phyloP scores from a whole-genome alignment of 176 grass and related monocot species.

The Oryza coarctata region DNA sequence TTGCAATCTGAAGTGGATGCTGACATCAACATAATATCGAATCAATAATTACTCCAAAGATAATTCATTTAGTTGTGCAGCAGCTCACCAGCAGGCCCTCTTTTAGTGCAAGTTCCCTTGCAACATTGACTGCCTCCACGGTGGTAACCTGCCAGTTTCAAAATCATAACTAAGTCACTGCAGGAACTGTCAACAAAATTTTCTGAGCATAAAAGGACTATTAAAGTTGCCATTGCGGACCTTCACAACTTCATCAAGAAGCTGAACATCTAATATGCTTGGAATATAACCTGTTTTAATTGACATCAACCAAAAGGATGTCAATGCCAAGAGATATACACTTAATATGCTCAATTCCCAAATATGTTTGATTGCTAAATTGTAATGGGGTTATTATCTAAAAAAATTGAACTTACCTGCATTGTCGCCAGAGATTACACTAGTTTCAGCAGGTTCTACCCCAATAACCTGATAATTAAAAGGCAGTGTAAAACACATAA shows the following conservation, averaged over 20 bases:
- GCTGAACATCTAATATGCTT: constrained; percentile 82
- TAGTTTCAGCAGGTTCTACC: constrained; percentile 95
- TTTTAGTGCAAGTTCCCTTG: constrained; percentile 70
- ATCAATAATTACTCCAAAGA: background rate
- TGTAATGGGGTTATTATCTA: constrained; percentile 14
- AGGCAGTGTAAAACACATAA: constrained; percentile 16
- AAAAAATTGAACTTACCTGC: constrained; percentile 70
- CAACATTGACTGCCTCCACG: constrained; percentile 76
- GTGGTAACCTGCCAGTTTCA: constrained; percentile 70
- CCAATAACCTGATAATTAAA: constrained; percentile 66
- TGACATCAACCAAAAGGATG: constrained; percentile 12
- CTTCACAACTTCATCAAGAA: constrained; percentile 99
- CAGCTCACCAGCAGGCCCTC: constrained; percentile 80
- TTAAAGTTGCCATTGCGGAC: constrained; percentile 44
- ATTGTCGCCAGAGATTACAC: constrained; percentile 75
- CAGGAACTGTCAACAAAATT: constrained; percentile 26
- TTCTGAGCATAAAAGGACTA: constrained; percentile 8
- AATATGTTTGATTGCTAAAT: constrained; percentile 16
- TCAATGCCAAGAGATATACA: constrained; percentile 8
- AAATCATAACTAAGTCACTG: constrained; percentile 17
- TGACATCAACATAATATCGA: background rate
- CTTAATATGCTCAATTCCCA: background rate
- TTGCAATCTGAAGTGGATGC: background rate
- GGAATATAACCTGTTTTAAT: constrained; percentile 75
- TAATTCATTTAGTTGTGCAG: constrained; percentile 10